Base-by-base conservation (phyloP, 1,284 basidiomycete genomes). In the Phlebopus sp. region DNA sequence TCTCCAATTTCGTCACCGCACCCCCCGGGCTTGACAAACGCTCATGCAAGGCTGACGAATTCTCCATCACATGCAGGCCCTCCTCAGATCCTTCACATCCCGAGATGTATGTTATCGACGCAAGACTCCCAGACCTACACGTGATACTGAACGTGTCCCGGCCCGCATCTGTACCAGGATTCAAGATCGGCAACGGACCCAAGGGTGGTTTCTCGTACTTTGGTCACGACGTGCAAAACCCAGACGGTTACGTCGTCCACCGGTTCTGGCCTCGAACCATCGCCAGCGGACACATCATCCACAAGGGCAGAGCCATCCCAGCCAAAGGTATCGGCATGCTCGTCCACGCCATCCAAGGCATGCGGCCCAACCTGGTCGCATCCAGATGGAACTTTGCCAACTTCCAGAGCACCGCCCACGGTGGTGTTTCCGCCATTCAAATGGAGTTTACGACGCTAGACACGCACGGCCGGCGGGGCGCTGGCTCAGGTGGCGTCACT, bases 321-420 rank as follows among this genome's bases (percentile, higher is more conserved):
- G 75, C 86, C 36, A 75, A 81, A 31, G 94, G 92, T 36, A 75
- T 83, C n/a, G 95, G 91, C 32, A 91, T 94, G 84, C 89, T 97
- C 64, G 80, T 97, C 18, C 92, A 97, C 68, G 96, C 97, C 23
- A 96, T 99, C 67, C 97, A 99, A 69, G 96, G 95, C 60, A 97
- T 99, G 93, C 83, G 94, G 9, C 93, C 95, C 46, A 93, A 99
- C 69, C 79, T 94, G 47, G 84, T 97, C 54, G 97, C 97, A 4
- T 76, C 91, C 14, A 75, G 86, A 18, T 99, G 97, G 97, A 98
- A 98, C 76, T 99, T 99, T 74, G 86, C 78, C 44, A 81, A 91
- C 71, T 99, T 99, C 78, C 76, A 90, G 70, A 82, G 83, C 69
- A 60, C 74, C 40, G 68, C 78, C 49, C 73, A 81, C 59, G 89